A percentile compares a stretch with the other conserved stretches of the same genome.
phyloP scores from a whole-genome alignment of 169 alveolate species.

The Cryptosporidium viatorum region DNA sequence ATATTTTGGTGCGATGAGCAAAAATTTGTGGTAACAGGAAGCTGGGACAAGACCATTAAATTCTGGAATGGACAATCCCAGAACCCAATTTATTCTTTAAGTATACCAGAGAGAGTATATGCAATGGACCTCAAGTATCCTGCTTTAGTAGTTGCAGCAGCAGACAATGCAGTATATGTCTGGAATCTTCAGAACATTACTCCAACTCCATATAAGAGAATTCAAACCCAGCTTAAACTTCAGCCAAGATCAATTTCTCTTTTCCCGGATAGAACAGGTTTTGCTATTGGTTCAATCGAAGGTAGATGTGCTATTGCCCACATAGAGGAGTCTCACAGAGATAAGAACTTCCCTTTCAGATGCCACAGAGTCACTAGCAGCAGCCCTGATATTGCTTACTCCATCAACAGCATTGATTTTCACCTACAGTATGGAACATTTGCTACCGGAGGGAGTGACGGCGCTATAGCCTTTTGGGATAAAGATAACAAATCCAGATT shows the following conservation, averaged over 20 bases:
- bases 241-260: conserved; percentile 88
- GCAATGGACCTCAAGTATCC: conserved; percentile 80
- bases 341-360: conserved; percentile 90
- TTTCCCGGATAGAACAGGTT: conserved; percentile 92
- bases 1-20: conserved; percentile 80
- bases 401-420: conserved; percentile 91
- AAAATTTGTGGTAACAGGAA: conserved; percentile 80
- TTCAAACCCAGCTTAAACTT: conserved; percentile 86
- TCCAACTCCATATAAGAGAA: conserved; percentile 79
- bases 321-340: conserved; percentile 84
- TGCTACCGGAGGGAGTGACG: conserved; percentile 94
- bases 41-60: conserved; percentile 80
- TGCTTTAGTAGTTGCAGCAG: conserved; percentile 81
- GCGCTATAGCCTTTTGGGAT: conserved; percentile 92
- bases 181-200: conserved; percentile 79
- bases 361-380: conserved; percentile 93
- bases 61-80: conserved; percentile 76
- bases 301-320: conserved; percentile 94
- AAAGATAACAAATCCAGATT: conserved; percentile 89
- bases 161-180: conserved; percentile 76
- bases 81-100: conserved; percentile 59
- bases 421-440: conserved; percentile 90
- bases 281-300: conserved; percentile 92
- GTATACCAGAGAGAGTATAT: conserved; percentile 78
- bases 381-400: conserved; percentile 84